Evolutionary conservation across 768 basidiomycete species (phyloP).

Genomic region (Tephrocybe rancida): DNA sequence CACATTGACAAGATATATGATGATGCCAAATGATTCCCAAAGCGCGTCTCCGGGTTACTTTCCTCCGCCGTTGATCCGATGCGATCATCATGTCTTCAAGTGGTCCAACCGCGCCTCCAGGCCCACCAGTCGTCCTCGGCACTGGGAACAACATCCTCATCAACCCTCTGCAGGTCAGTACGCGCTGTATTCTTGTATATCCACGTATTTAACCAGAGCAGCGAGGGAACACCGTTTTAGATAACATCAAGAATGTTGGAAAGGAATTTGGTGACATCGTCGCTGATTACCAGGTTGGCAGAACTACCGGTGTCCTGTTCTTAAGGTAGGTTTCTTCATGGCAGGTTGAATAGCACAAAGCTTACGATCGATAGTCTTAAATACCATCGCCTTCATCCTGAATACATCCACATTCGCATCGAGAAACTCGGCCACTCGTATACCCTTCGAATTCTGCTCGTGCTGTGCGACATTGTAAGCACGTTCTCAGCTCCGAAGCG

Average conservation of each 20-base stretch:
- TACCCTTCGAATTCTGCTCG: constrained; percentile 80
- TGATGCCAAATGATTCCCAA: constrained; percentile 1
- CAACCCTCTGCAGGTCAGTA: constrained; percentile 57
- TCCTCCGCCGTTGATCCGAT: constrained; percentile 17
- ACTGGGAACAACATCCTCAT: constrained; percentile 66
- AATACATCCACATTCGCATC: constrained; percentile 92
- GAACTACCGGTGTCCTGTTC: constrained; percentile 90
- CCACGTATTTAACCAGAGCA: constrained; percentile 32
- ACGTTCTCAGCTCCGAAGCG: neutral
- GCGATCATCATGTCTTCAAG: constrained; percentile 12
- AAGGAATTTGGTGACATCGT: constrained; percentile 96
- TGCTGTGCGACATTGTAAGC: constrained; percentile 91
- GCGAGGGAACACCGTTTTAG: constrained; percentile 89
- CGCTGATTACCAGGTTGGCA: constrained; percentile 94
- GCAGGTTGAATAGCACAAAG: neutral
- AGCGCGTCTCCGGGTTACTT: constrained; percentile 9
- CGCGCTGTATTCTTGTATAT: neutral
- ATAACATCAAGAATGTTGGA: constrained; percentile 83
- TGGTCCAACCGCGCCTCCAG: constrained; percentile 26
- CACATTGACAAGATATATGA: neutral
- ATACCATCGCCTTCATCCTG: constrained; percentile 96
- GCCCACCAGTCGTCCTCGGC: constrained; percentile 67
- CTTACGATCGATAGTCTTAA: constrained; percentile 58
- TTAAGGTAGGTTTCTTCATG: constrained; percentile 61
- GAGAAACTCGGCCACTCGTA: constrained; percentile 83